These are phyloP conservation scores for Trypanosoma boissoni DNA, from an alignment of 208 protist genomes.

Conservation along the genomic window DNA sequence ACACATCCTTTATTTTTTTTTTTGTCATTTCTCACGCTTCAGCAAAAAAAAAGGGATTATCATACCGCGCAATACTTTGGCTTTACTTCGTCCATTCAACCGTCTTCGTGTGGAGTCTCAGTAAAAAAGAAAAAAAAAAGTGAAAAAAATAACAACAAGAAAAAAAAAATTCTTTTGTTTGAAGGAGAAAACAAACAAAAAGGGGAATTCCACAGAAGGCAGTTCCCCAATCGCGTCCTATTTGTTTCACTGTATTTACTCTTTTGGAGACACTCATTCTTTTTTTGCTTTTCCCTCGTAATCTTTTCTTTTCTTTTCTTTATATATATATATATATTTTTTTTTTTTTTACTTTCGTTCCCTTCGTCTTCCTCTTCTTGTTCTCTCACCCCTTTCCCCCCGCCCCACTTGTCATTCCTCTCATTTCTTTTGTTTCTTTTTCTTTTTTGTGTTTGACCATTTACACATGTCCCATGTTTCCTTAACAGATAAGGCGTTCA, in stretches of 20 bases:
- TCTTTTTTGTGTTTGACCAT: not conserved
- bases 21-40: too few species aligned
- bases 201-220: too few species aligned
- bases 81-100: too few species aligned
- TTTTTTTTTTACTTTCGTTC: not conserved
- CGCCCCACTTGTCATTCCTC: not conserved
- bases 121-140: slow-evolving; percentile 7
- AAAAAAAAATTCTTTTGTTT: too few species aligned
- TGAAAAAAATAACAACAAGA: slow-evolving; percentile 2
- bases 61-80: too few species aligned
- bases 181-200: slow-evolving; percentile 5
- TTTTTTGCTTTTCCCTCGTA: not conserved
- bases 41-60: too few species aligned
- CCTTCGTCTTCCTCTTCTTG: not conserved
- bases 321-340: not conserved
- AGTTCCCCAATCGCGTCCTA: too few species aligned
- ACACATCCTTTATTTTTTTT: too few species aligned
- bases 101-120: too few species aligned
- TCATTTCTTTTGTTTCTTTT: not conserved
- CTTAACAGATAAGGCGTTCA: too few species aligned
- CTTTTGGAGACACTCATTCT: not conserved
- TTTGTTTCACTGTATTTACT: not conserved
- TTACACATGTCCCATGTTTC: not conserved
- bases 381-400: not conserved
- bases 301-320: not conserved